Evolutionary conservation across 371 early-diverging fungal genomes (phyloP).

Genomic region (Mortierella sp.): DNA sequence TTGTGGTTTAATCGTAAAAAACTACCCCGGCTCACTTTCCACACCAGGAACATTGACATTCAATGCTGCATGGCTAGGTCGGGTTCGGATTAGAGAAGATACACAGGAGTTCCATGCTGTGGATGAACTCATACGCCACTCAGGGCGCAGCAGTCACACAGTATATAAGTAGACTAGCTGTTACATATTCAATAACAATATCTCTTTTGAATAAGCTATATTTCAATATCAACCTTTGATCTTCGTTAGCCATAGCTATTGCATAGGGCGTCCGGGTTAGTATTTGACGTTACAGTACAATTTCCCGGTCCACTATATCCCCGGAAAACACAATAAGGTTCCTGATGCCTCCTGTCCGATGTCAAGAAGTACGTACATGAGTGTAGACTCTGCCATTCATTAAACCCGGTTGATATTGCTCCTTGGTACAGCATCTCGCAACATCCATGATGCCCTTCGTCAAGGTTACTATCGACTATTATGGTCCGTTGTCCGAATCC

Average conservation of each 20-base stretch:
- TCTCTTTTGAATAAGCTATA: too few species aligned
- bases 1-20: not conserved
- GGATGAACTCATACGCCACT: slow-evolving; percentile 21
- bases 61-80: not conserved
- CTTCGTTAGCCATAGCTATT: too few species aligned
- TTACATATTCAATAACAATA: too few species aligned
- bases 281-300: too few species aligned
- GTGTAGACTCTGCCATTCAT: slow-evolving; percentile 5
- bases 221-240: too few species aligned
- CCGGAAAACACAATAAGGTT: too few species aligned
- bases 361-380: not conserved
- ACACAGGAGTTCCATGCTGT: slow-evolving; percentile 16
- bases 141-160: too few species aligned
- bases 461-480: slow-evolving; percentile 16
- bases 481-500: slow-evolving; percentile 15
- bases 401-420: slow-evolving; percentile 9
- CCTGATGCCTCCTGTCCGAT: not conserved
- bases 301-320: too few species aligned
- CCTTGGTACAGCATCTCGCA: not conserved
- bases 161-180: too few species aligned
- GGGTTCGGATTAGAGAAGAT: slow-evolving; percentile 7
- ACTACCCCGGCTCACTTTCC: slow-evolving; percentile 3
- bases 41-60: slow-evolving; percentile 8
- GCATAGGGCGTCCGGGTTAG: too few species aligned
- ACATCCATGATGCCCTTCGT: not conserved